Base-by-base conservation (phyloP, 202 grass and related monocot species). In the Cymbopogon flexuosus region DNA sequence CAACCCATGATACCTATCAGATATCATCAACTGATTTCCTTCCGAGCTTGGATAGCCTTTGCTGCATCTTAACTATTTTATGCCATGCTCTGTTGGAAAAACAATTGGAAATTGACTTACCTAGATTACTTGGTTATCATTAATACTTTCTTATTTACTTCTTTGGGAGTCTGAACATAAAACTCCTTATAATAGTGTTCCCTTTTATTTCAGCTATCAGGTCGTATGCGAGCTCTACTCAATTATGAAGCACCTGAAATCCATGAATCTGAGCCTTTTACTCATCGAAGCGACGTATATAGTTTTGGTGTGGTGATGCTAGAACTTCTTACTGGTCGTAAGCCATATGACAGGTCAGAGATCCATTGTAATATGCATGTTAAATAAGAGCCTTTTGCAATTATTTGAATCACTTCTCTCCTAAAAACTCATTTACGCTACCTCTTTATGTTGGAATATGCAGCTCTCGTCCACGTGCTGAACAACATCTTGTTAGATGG, bases 271-370 rank as follows among this genome's bases (percentile, higher is more conserved):
- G 85, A 81, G 46, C 80, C 40, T 66, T 83, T 84, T 83, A 93
- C 84, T 33, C 75, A 88, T 16, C 73, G 78, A 68, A 93, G 92
- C 59, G 96, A 99, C 65, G 90, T 93, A 76, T 96, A 96, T 64
- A 99, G 96, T 88, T 99, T 99, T 62, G 96, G 96, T 33, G 89
- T 96, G 70, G 88, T 99, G 30, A 96, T 99, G 96, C 74, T 99
- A 77, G 96, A 99, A 84, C 90, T 99, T 88, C 87, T 99, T 40
- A 96, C 92, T 6, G 89, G 92, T 58, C 90, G 90, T 41, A 99
- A 88, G 84, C 90, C 96, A 57, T 85, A 93, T 83, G 96, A 93
- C 70, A 88, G 84, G 96, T 93, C 62, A 88, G 85, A 76, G 68
- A 88, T 63, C 52, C 45, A 45, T 36, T 70, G 5, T 35, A 78